Conservation (phyloP, 2,329 filamentous ascomycete genomes). For the Colletotrichum sp. region DNA sequence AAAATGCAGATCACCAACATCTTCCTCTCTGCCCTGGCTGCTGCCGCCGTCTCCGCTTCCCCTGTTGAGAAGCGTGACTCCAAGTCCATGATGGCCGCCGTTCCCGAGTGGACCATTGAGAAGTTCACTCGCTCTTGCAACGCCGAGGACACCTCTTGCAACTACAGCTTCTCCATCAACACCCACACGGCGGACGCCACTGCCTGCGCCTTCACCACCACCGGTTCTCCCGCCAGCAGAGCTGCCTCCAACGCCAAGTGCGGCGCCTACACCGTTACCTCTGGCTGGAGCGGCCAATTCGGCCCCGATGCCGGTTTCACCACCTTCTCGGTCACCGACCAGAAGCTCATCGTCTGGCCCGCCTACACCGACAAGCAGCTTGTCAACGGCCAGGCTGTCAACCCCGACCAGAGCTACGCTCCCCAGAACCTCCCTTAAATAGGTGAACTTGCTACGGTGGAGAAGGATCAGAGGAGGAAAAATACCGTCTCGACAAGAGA, state of each 20-base stretch:
- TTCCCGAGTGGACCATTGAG: conserved; percentile 47
- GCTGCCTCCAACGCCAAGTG: conserved; percentile 46
- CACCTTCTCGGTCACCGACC: conserved; percentile 54
- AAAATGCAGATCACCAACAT: conserved; percentile 50
- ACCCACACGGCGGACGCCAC: conserved; percentile 33
- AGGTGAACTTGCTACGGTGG: no score
- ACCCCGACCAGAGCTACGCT: conserved; percentile 53
- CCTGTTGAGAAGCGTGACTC: conserved; percentile 10
- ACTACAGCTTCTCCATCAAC: conserved; percentile 49
- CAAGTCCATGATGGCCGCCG: conserved; percentile 43
- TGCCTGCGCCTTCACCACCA: conserved; percentile 43
- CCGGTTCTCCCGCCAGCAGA: conserved; percentile 40
- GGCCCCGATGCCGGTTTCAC: conserved; percentile 58
- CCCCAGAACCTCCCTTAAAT: conserved; percentile 26
- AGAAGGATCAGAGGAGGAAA: neutral
- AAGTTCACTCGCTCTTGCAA: conserved; percentile 45
- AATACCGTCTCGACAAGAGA: neutral
- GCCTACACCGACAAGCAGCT: conserved; percentile 59
- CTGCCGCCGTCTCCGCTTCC: conserved; percentile 21
- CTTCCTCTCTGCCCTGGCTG: conserved; percentile 39
- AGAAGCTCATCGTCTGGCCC: conserved; percentile 54
- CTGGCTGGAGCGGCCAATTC: conserved; percentile 62
- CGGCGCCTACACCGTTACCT: conserved; percentile 55
- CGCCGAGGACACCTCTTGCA: conserved; percentile 41
- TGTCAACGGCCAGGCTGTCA: conserved; percentile 45